Conservation (phyloP, 768 basidiomycete genomes). For the Inosperma sp. region DNA sequence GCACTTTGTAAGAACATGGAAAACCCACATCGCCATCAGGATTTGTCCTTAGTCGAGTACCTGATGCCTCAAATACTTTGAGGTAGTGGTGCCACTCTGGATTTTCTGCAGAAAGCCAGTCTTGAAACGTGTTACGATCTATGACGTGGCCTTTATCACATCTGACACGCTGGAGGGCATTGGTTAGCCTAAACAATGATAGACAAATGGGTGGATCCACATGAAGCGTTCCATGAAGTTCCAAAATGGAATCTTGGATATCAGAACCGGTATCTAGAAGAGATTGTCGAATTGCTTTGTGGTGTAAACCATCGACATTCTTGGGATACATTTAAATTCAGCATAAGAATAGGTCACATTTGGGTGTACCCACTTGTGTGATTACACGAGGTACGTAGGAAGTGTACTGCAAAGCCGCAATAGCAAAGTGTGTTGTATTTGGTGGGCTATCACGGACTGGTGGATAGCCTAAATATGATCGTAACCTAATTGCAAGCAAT, state of each 20-base stretch:
- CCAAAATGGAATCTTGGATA: conserved; percentile 51
- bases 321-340: conserved; percentile 19
- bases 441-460: conserved; percentile 78
- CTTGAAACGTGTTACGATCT: conserved; percentile 67
- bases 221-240: conserved; percentile 87
- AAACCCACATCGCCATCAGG: conserved; percentile 85
- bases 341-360: not conserved
- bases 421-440: conserved; percentile 84
- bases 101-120: conserved; percentile 64
- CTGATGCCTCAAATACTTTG: conserved; percentile 56
- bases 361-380: conserved; percentile 55
- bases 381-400: conserved; percentile 58
- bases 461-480: conserved; percentile 81
- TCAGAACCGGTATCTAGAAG: conserved; percentile 27
- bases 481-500: conserved; percentile 43
- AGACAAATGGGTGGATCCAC: conserved; percentile 32
- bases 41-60: conserved; percentile 69
- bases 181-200: not conserved
- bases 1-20: conserved; percentile 1
- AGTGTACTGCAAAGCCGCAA: conserved; percentile 77
- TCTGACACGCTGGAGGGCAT: conserved; percentile 55
- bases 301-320: conserved; percentile 94
- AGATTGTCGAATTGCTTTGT: conserved; percentile 56
- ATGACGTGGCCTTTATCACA: conserved; percentile 72
- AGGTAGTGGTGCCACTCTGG: conserved; percentile 73